Evolutionary conservation across 352 stramenopile genomes (phyloP).

Genomic region (Pythium oligandrum): DNA sequence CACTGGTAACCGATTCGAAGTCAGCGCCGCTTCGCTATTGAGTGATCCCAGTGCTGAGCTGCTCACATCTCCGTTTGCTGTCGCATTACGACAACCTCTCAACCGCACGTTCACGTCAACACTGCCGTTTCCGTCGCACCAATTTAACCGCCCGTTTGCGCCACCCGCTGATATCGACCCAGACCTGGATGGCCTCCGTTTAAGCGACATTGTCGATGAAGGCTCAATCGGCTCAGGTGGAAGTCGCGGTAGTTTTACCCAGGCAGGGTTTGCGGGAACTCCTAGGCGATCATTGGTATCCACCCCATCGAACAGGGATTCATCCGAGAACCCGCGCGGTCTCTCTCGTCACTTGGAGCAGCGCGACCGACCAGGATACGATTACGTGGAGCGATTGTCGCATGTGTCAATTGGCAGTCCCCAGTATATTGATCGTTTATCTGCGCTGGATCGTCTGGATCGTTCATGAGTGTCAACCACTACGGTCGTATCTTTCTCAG

Average conservation of each 20-base stretch:
- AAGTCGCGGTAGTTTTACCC: neutral
- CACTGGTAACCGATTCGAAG: conserved; percentile 4
- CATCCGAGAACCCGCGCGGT: conserved; percentile 14
- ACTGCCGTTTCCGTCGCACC: conserved; percentile 7
- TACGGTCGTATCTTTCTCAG: too few relatives aligned
- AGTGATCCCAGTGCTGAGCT: conserved; percentile 22
- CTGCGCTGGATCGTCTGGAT: conserved; percentile 18
- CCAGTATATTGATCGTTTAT: conserved; percentile 17
- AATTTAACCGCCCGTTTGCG: conserved; percentile 12
- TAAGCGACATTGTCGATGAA: conserved; percentile 18
- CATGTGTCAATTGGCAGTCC: conserved; percentile 17
- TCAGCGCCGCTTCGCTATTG: neutral
- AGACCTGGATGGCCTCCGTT: conserved; percentile 13
- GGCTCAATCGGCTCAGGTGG: conserved; percentile 4
- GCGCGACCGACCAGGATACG: conserved; percentile 2
- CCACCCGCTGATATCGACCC: conserved; percentile 12
- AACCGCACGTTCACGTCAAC: conserved; percentile 18
- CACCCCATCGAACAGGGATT: conserved; percentile 11
- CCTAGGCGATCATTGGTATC: conserved; percentile 13
- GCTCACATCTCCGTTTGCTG: conserved; percentile 18
- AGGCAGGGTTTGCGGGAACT: neutral
- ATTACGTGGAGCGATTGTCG: conserved; percentile 15
- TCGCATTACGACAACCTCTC: conserved; percentile 16
- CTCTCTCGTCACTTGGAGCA: conserved; percentile 9
- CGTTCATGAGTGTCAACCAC: conserved; percentile 7